Conservation (phyloP, 768 basidiomycete species). For the Leucosporidium scottii region DNA sequence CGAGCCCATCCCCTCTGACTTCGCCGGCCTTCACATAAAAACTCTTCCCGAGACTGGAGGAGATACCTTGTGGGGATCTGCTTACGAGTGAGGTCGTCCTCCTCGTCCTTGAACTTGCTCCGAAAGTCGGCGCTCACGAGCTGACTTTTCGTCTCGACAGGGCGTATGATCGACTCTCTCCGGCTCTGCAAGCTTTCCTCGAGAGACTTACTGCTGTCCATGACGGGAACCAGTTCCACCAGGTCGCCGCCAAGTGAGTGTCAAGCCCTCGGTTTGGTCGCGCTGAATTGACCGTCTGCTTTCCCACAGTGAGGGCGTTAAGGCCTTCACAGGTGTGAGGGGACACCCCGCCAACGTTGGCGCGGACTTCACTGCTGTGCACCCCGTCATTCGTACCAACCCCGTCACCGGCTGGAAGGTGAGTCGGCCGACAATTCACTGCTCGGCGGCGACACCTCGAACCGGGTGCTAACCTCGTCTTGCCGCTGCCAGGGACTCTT, state of each 20-base stretch:
- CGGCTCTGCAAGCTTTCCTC: constrained; percentile 40
- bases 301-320: not conserved
- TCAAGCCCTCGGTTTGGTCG: constrained; percentile 4
- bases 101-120: not conserved
- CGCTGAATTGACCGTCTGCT: not conserved
- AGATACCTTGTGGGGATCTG: not conserved
- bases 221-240: constrained; percentile 40
- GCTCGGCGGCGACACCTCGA: constrained; percentile 21
- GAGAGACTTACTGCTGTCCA: constrained; percentile 57
- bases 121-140: not conserved
- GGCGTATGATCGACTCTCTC: too few species aligned
- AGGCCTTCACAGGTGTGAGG: not conserved
- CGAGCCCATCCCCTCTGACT: too few species aligned
- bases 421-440: constrained; percentile 12
- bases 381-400: constrained; percentile 40
- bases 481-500: constrained; percentile 34
- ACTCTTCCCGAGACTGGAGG: not conserved
- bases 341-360: constrained; percentile 55
- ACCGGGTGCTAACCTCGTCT: constrained; percentile 39
- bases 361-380: constrained; percentile 49
- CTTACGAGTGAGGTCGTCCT: not conserved
- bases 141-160: too few species aligned
- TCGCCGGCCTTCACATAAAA: not conserved
- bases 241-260: constrained; percentile 37
- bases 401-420: constrained; percentile 30